Percentiles rank a stretch among this genome's conserved stretches.
Conservation (phyloP, 805 yeast species). For the Candida sanyiensis region DNA sequence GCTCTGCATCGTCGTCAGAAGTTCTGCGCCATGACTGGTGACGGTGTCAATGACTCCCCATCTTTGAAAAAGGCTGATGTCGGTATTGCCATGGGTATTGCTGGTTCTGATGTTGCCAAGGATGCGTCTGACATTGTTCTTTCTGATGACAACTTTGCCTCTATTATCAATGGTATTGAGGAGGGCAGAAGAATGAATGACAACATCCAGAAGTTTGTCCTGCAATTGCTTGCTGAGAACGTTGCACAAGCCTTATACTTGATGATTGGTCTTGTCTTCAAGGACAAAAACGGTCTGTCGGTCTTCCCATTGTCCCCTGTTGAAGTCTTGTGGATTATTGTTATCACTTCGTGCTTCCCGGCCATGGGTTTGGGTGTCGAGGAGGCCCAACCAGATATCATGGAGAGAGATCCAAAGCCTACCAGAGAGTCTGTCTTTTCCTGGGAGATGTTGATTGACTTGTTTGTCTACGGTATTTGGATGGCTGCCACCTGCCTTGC, state of each 20-base stretch:
- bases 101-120: constrained; percentile 82
- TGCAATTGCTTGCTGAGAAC: constrained; percentile 67
- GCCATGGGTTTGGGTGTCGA: constrained; percentile 80
- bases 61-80: constrained; percentile 71
- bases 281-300: constrained; percentile 55
- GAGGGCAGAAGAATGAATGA: constrained; percentile 79
- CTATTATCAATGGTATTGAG: constrained; percentile 70
- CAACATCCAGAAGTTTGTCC: constrained; percentile 71
- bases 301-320: constrained; percentile 82
- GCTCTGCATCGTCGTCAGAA: constrained; percentile 60
- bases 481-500: constrained; percentile 69
- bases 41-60: constrained; percentile 81
- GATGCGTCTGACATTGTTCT: constrained; percentile 75
- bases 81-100: constrained; percentile 80
- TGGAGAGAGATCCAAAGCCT: constrained; percentile 60
- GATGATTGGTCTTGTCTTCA: constrained; percentile 68
- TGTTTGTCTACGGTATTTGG: constrained; percentile 65
- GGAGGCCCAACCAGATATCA: constrained; percentile 55
- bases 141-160: constrained; percentile 73
- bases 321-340: constrained; percentile 75
- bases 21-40: constrained; percentile 79
- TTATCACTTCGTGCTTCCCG: constrained; percentile 75
- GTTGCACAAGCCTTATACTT: constrained; percentile 65
- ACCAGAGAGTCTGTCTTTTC: constrained; percentile 54
- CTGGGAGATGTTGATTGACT: constrained; percentile 60